These are phyloP conservation scores for Grosmannia serpens DNA, from an alignment of 2,329 filamentous ascomycete species.

Conservation along the genomic window DNA sequence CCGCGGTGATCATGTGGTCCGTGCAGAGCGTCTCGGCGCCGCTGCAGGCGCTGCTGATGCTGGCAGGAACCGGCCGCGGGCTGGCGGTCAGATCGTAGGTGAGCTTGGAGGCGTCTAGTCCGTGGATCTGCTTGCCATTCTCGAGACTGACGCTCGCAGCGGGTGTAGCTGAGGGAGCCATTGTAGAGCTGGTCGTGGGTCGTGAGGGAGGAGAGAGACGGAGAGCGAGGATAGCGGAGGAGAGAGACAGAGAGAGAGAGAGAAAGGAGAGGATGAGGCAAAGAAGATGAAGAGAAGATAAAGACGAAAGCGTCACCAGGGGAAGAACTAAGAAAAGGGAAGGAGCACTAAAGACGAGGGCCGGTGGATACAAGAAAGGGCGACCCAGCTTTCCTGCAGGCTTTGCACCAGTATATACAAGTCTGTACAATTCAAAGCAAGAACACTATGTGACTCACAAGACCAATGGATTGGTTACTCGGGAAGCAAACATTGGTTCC, in stretches of 20 bases:
- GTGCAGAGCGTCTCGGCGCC: slow-evolving; percentile 50
- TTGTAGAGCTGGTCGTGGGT: slow-evolving; percentile 2
- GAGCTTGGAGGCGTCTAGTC: slow-evolving; percentile 51
- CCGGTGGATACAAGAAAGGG: not conserved
- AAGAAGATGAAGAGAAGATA: not conserved
- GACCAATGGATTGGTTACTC: too few species aligned
- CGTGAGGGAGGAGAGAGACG: not conserved
- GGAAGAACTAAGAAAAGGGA: not conserved
- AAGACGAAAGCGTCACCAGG: not conserved
- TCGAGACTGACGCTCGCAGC: slow-evolving; percentile 17
- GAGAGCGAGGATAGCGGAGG: not conserved
- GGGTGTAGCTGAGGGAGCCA: slow-evolving; percentile 17
- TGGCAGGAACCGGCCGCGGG: slow-evolving; percentile 38
- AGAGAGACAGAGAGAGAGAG: not conserved
- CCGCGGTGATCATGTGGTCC: slow-evolving; percentile 78
- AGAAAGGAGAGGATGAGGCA: not conserved
- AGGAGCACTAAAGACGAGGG: not conserved
- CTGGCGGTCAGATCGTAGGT: slow-evolving; percentile 39
- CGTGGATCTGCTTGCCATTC: slow-evolving; percentile 37
- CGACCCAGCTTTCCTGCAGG: not conserved
- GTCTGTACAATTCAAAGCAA: not conserved
- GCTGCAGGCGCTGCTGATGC: slow-evolving; percentile 33
- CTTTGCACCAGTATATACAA: not conserved
- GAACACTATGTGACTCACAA: not conserved
- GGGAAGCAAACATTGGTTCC: not conserved